Evolutionary conservation across 495 filamentous ascomycete genomes (phyloP).

Genomic region (Clohesyomyces aquaticus): DNA sequence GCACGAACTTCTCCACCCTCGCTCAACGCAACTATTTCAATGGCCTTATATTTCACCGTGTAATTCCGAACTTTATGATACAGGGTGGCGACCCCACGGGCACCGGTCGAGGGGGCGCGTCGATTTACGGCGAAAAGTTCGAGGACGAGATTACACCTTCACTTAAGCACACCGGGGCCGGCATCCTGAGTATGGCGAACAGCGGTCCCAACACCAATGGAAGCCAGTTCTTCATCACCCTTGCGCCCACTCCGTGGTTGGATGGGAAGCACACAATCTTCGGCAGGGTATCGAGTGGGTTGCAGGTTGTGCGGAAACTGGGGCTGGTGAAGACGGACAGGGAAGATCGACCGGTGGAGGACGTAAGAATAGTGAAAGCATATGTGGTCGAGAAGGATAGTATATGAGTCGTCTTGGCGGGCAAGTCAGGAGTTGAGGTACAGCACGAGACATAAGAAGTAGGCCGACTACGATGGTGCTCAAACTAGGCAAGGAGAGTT

Average conservation of each 20-base stretch:
- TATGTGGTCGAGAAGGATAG: conserved; percentile 59
- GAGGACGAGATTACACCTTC: conserved; percentile 81
- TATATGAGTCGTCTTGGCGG: not conserved
- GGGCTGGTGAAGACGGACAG: conserved; percentile 82
- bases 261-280: conserved; percentile 99
- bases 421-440: not conserved
- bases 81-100: conserved; percentile 96
- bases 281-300: conserved; percentile 83
- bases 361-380: conserved; percentile 79
- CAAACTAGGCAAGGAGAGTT: no score
- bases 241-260: conserved; percentile 94
- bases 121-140: conserved; percentile 94
- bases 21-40: conserved; percentile 85
- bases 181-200: conserved; percentile 95
- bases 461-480: no score
- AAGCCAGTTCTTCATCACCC: conserved; percentile 83
- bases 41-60: conserved; percentile 82
- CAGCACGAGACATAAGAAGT: no score
- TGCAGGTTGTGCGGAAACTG: conserved; percentile 84
- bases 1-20: conserved; percentile 84
- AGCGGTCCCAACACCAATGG: conserved; percentile 93
- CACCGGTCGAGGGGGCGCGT: conserved; percentile 86
- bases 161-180: conserved; percentile 92
- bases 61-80: conserved; percentile 96
- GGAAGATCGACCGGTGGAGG: conserved; percentile 79